Base-by-base conservation (phyloP, 2,329 filamentous ascomycete genomes). In the Cladosporium cucumerinum region DNA sequence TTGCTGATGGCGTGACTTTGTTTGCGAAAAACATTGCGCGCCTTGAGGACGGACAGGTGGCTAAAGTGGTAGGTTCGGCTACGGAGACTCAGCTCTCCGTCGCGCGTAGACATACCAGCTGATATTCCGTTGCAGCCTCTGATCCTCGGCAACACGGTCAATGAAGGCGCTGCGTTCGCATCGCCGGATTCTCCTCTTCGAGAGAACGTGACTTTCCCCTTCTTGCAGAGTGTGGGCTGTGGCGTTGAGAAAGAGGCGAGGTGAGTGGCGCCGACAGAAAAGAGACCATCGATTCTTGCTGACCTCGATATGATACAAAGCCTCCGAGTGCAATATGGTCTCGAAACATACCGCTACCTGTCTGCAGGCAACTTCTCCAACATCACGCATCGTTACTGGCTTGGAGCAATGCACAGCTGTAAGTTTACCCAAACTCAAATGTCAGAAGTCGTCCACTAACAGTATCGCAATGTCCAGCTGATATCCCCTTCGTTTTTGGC, bases 311-410 rank as follows among this genome's bases (percentile, higher is more conserved):
- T 28, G 23, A 28, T 32, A 7, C 18, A 54, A 32, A 61, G 58
- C 28, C 43, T 61, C 11, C 43, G 58, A 23, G 28, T 36, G 12
- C 46, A 51, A 23, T 34, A 51, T 21, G 52, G 68, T 60, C 14
- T 66, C 64, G 21, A 72, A 5, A 78, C 78, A 5, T 80, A 75
- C 68, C 78, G 78, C 11, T 79, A 78, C 67, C 72, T 75, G 57
- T 78, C 77, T 64, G 74, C 74, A 5, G 78, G 78, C 48, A 74
- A 76, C 55, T 80, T 78, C 65, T 72, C 75, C 48, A 80, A 80
- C 65, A 72, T 80, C 63, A 76, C 73, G 28, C 74, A 73, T 0
- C 71, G 73, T 21, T 64, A 69, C 12, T 81, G 78, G 77, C 70
- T 80, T 16, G 78, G 79, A 2, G 78, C 77, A 1, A 80, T 77